Evolutionary conservation across 2,329 filamentous ascomycete species (phyloP).

Genomic region (Cadophora gregata): DNA sequence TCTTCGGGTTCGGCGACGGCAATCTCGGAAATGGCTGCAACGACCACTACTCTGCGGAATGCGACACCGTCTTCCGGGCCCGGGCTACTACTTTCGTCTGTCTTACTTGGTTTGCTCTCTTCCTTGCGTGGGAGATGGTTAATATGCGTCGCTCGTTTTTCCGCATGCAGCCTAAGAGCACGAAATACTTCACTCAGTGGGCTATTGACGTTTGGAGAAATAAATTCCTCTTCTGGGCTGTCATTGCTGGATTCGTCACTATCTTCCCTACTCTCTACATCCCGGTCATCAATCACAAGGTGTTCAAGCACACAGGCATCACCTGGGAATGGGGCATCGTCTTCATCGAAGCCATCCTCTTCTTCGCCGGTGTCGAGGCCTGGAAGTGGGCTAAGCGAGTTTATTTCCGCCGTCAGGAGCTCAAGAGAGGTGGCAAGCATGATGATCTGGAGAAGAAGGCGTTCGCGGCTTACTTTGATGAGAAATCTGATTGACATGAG

Average conservation of each 20-base stretch:
- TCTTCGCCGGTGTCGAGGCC: constrained; percentile 66
- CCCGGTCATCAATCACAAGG: constrained; percentile 66
- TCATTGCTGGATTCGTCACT: constrained; percentile 61
- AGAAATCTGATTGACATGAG: constrained; percentile 1
- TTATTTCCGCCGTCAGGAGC: constrained; percentile 4
- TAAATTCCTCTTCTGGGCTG: constrained; percentile 72
- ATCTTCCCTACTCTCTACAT: constrained; percentile 70
- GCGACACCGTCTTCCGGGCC: constrained; percentile 71
- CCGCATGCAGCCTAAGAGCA: constrained; percentile 71
- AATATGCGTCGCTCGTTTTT: constrained; percentile 76
- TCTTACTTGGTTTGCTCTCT: constrained; percentile 77
- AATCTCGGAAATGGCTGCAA: constrained; percentile 67
- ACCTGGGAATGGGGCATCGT: constrained; percentile 74
- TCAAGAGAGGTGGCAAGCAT: neutral
- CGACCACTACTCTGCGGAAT: constrained; percentile 57
- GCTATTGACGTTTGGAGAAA: constrained; percentile 72
- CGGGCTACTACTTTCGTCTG: constrained; percentile 76
- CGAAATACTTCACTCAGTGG: constrained; percentile 69
- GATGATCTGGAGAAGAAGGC: constrained; percentile 16
- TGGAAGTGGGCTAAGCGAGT: constrained; percentile 70
- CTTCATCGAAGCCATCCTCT: constrained; percentile 63
- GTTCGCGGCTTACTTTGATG: constrained; percentile 10
- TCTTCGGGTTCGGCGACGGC: constrained; percentile 63
- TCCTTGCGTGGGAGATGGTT: constrained; percentile 81
- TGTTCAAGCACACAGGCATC: constrained; percentile 71